Evolutionary conservation across 257 asterid species (phyloP), one percentile per base, ranked within the genome.

Genomic region (Solanum sparsipilum): DNA sequence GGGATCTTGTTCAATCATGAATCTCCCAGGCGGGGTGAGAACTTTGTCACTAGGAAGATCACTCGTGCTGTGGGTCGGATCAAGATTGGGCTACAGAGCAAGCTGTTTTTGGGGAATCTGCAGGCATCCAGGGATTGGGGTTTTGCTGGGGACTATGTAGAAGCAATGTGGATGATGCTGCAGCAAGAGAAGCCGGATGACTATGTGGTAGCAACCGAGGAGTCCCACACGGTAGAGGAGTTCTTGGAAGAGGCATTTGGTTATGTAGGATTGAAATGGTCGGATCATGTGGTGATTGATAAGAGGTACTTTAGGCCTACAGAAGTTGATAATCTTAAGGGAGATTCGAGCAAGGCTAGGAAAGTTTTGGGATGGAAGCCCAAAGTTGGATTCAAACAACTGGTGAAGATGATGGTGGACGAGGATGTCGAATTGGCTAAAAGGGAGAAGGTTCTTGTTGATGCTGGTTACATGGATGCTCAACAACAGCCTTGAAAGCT

Each of bases 81-180:
- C 92, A 97, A 96, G 91, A 90, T 92, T 74, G 99, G 99, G 91
- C 88, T 97, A 6, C 98, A 97, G 93, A 94, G 93, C 94, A 96
- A 96, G 94, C 93, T 97, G 1, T 97, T 95, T 79, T 73, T 97
- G 34, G 99, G 99, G 36, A 97, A 97, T 60, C 36, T 96, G 85
- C 98, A 96, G 89, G 98, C 99, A 5, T 94, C 98, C 0, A 92
- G 98, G 86, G 99, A 97, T 3, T 97, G 99, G 99, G 98, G 99
- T 1, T 97, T 95, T 75, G 99, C 98, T 0, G 99, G 98, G 16
- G 98, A 97, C 84, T 97, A 97, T 25, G 99, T 96, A 31, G 99
- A 96, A 93, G 99, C 98, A 16, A 96, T 96, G 98, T 96, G 99
- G 99, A 73, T 95, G 95, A 96, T 96, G 99, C 93, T 97, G 86